phyloP scores from a whole-genome alignment of 1,284 basidiomycete genomes.

The Austroboletus niveus region DNA sequence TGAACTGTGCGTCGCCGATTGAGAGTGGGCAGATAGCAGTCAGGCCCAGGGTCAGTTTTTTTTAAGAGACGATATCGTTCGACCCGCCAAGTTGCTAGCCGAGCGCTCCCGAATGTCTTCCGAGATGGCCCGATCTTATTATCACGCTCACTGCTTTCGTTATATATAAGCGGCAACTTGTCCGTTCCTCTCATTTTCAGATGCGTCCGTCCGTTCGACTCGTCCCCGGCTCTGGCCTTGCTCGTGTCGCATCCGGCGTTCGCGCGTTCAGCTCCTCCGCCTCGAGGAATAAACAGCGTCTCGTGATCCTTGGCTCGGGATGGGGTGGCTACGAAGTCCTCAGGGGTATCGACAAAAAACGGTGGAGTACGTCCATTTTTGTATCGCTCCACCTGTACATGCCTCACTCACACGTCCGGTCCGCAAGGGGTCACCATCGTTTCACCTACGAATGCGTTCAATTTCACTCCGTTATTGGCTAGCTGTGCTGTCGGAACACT shows the following conservation, averaged over 20 bases:
- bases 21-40: too few relatives aligned
- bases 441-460: slow-evolving; percentile 78
- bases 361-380: slow-evolving; percentile 50
- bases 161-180: too few relatives aligned
- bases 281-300: slow-evolving; percentile 48
- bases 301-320: slow-evolving; percentile 82
- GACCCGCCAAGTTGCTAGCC: not conserved
- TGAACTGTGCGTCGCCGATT: too few relatives aligned
- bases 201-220: slow-evolving; percentile 19
- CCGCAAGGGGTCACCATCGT: slow-evolving; percentile 63
- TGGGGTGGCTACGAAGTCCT: slow-evolving; percentile 83
- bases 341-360: slow-evolving; percentile 61
- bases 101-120: not conserved
- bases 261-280: slow-evolving; percentile 39
- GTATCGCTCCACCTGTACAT: not conserved
- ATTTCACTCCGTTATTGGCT: slow-evolving; percentile 80
- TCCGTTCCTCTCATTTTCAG: not conserved
- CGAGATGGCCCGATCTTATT: not conserved
- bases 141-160: not conserved
- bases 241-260: slow-evolving; percentile 5
- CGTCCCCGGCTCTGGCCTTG: not conserved
- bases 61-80: too few relatives aligned
- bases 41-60: too few relatives aligned
- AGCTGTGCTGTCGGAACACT: slow-evolving; percentile 80
- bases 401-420: slow-evolving; percentile 9